Base-by-base conservation (phyloP, 2,329 filamentous ascomycete species). In the Pseudogymnoascus sp. region DNA sequence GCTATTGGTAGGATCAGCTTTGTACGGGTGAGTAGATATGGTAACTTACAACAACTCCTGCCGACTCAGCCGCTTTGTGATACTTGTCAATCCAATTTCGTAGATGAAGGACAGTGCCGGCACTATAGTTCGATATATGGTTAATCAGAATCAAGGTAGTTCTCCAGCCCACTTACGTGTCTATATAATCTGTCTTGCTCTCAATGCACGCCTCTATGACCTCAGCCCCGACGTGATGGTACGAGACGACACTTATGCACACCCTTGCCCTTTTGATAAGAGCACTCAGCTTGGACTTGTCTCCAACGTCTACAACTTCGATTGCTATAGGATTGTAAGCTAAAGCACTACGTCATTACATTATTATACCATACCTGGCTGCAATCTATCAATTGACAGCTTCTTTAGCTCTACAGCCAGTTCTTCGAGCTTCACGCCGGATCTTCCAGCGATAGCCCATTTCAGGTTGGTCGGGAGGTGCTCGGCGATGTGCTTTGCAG, bases 401-500 rank as follows among this genome's bases (percentile, higher is more conserved):
- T 75, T 71, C 68, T 85, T 84, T 71, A 92, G 80, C 60, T 89
- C 83, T 59, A 84, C 77, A 4, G 85, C 83, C 11, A 97, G 74
- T 37, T 76, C 75, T 65, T 88, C 82, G 3, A 97, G 80, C 73
- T 96, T 96, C 57, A 79, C 76, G 57, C 80, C 77, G 14, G 89
- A 92, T 28, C 92, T 88, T 30, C 92, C 92, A 53, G 91, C 90
- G 60, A 97, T 78, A 12, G 90, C 92, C 92, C 92, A 97, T 77
- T 85, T 91, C 64, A 96, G 74, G 71, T 90, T 83, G 15, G 88
- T 90, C 0, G 91, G 88, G 0, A 91, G 78, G 65, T 83, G 76
- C 14, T 80, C 80, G 59, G 85, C 80, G 68, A 96, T 87, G 73
- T 94, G 85, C 71, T 95, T 86, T 30, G 87, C 86, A 2, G 85